phyloP scores from a whole-genome alignment of 208 protist species.

The Trypanosoma conorhini region DNA sequence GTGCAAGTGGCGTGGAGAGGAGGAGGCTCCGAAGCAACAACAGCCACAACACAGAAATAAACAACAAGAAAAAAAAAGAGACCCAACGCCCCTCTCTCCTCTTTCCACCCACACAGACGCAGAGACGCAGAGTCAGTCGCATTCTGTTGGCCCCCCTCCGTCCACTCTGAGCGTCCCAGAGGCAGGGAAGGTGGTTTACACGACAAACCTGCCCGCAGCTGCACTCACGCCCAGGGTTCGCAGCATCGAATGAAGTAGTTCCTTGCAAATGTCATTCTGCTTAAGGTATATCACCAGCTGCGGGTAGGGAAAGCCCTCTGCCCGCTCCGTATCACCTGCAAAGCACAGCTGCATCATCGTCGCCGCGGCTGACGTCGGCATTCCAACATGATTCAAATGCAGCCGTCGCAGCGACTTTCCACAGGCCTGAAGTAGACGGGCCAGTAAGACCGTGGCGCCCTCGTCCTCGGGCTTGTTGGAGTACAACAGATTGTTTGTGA shows the following conservation, averaged over 20 bases:
- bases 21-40: background rate
- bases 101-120: background rate
- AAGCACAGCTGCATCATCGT: background rate
- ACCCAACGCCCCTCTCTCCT: background rate
- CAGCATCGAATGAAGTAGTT: background rate
- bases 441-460: background rate
- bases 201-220: background rate
- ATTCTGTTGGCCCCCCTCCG: background rate
- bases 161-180: background rate
- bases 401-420: slow-evolving; percentile 19
- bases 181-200: background rate
- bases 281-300: slow-evolving; percentile 29
- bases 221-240: background rate
- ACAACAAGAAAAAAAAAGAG: background rate
- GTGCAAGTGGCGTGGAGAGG: too few relatives aligned
- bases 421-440: slow-evolving; percentile 8
- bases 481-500: slow-evolving; percentile 27
- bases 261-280: slow-evolving; percentile 21
- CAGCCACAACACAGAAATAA: background rate
- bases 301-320: background rate
- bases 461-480: background rate
- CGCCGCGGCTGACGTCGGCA: slow-evolving; percentile 5
- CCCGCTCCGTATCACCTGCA: background rate
- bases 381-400: slow-evolving; percentile 32
- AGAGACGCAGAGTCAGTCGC: background rate